Conservation (phyloP, 192 early-diverging fungal genomes). For the Phlyctochytrium bullatum region DNA sequence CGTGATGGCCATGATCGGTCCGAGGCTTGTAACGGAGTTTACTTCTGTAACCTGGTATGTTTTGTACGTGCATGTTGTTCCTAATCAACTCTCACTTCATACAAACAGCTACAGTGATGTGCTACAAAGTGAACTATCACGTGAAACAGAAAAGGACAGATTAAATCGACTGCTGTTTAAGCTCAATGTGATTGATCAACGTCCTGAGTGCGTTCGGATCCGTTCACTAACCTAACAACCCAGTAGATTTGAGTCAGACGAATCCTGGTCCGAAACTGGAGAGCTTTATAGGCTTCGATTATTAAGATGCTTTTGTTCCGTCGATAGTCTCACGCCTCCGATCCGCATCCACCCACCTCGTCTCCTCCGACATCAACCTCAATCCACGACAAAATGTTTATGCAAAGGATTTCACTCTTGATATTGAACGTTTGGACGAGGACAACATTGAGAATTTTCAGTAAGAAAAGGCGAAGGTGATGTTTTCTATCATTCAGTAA, state of each 20-base stretch:
- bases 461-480: no score
- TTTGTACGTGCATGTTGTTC: neutral
- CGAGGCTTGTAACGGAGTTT: conserved; percentile 72
- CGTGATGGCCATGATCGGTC: conserved; percentile 73
- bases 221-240: neutral
- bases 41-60: conserved; percentile 66
- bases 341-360: no score
- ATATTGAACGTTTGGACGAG: no score
- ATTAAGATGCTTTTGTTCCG: conserved; percentile 96
- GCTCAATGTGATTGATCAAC: conserved; percentile 88
- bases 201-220: conserved; percentile 62
- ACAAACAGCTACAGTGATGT: conserved; percentile 67
- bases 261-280: conserved; percentile 95
- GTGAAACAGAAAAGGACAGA: conserved; percentile 92
- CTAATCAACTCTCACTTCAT: neutral
- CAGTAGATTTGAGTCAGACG: conserved; percentile 76
- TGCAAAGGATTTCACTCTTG: no score
- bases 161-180: conserved; percentile 86
- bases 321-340: no score
- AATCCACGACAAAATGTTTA: no score
- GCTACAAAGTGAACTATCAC: conserved; percentile 71
- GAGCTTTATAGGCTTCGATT: conserved; percentile 95
- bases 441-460: no score
- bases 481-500: no score
- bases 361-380: no score